Conservation (phyloP, 2,329 filamentous ascomycete species). For the Tricladium varicosporioides region DNA sequence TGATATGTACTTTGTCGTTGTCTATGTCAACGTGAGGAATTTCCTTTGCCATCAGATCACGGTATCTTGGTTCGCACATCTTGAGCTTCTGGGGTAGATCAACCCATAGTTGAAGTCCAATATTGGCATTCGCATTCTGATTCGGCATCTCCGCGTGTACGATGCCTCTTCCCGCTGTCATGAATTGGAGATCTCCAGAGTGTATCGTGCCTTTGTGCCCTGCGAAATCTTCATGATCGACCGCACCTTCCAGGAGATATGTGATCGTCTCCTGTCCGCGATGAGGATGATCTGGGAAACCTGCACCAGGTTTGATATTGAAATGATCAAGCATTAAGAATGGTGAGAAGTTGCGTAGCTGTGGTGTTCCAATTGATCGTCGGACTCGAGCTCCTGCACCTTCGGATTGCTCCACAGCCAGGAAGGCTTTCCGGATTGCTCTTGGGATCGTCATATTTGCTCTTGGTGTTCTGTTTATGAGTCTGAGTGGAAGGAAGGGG, state of each 20-base stretch:
- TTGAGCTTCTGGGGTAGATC: constrained; percentile 83
- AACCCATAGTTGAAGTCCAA: constrained; percentile 94
- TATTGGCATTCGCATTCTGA: constrained; percentile 75
- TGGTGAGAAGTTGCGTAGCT: constrained; percentile 82
- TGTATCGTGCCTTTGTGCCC: constrained; percentile 82
- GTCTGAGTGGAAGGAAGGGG: constrained; percentile 18
- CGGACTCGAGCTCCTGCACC: constrained; percentile 85
- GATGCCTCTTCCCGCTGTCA: constrained; percentile 90
- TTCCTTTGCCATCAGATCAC: constrained; percentile 75
- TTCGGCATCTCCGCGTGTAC: constrained; percentile 95
- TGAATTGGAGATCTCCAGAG: constrained; percentile 92
- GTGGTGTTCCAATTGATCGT: constrained; percentile 80
- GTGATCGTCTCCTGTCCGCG: constrained; percentile 68
- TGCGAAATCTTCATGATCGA: constrained; percentile 91
- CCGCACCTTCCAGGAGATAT: constrained; percentile 79
- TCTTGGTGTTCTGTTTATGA: constrained; percentile 21
- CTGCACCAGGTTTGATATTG: constrained; percentile 72
- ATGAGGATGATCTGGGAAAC: constrained; percentile 85
- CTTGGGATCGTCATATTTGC: constrained; percentile 65
- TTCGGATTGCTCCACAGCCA: constrained; percentile 82
- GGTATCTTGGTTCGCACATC: constrained; percentile 86
- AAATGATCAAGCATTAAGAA: constrained; percentile 98
- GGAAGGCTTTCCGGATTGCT: constrained; percentile 77
- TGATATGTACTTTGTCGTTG: constrained; percentile 72
- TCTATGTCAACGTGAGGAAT: constrained; percentile 75